These are phyloP conservation scores for Larix kaempferi DNA, from an alignment of 75 land plant genomes.

Conservation along the genomic window DNA sequence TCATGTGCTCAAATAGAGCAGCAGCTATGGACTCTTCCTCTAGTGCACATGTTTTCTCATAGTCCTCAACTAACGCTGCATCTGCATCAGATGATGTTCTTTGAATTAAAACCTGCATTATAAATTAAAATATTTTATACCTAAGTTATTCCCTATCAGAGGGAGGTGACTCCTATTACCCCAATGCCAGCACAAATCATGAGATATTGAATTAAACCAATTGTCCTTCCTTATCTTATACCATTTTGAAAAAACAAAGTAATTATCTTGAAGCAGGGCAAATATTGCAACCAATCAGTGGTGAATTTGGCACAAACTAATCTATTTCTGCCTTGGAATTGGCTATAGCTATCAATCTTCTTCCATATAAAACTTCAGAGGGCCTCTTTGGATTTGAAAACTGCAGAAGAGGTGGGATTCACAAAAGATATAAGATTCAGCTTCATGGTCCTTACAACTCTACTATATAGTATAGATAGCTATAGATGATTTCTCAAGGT, in stretches of 20 bases:
- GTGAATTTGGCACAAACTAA: background rate
- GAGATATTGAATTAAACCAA: background rate
- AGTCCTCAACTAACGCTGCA: constrained; percentile 5
- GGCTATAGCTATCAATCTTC: too few species aligned
- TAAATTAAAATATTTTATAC: background rate
- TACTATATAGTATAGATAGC: too few species aligned
- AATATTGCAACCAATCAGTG: background rate
- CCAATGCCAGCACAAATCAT: background rate
- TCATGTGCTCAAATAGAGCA: background rate
- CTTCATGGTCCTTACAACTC: background rate
- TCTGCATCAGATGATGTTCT: background rate
- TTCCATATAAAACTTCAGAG: too few species aligned
- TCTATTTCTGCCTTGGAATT: background rate
- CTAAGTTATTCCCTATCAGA: background rate
- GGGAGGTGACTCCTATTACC: background rate
- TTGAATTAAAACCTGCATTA: background rate
- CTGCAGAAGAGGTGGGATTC: too few species aligned
- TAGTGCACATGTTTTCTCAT: constrained; percentile 7
- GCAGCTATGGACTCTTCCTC: constrained; percentile 9
- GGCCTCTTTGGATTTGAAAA: too few species aligned
- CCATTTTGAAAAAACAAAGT: background rate
- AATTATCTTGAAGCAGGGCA: background rate
- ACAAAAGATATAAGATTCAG: background rate
- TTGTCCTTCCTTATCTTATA: background rate
- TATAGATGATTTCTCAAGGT: too few species aligned